Conservation (phyloP, 1,139 yeast genomes). For the Lodderomyces pseudojiufengensis region DNA sequence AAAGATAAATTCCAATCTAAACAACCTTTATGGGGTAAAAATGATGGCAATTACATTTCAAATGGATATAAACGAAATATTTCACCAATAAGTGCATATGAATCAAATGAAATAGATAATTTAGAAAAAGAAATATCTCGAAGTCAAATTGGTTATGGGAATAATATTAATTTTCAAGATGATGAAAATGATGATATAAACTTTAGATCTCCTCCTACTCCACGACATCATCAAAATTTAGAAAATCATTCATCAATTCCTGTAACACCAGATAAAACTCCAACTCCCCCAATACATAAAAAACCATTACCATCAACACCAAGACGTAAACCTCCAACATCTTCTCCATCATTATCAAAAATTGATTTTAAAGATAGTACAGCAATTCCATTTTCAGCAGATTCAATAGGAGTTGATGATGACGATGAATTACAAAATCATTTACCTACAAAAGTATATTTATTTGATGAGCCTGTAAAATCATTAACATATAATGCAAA, state of each 20-base stretch:
- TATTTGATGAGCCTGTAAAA: constrained; percentile 33
- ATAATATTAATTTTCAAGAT: not conserved
- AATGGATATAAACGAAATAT: constrained; percentile 8
- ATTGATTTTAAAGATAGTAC: constrained; percentile 16
- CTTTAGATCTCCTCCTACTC: constrained; percentile 3
- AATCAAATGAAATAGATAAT: constrained; percentile 18
- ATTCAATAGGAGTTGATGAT: constrained; percentile 37
- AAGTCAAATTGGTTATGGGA: constrained; percentile 1
- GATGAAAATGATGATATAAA: constrained; percentile 1
- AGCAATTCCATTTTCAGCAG: constrained; percentile 44
- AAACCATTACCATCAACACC: constrained; percentile 15
- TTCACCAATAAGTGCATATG: constrained; percentile 14
- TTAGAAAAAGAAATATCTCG: constrained; percentile 18
- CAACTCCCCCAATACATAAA: constrained; percentile 13
- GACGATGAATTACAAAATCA: constrained; percentile 12
- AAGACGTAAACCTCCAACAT: constrained; percentile 6
- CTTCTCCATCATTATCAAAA: constrained; percentile 17
- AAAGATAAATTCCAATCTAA: constrained; percentile 32
- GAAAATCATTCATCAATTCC: not conserved
- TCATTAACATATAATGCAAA: constrained; percentile 23
- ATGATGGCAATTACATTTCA: constrained; percentile 3
- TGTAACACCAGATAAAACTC: constrained; percentile 3
- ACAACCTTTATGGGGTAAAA: constrained; percentile 30
- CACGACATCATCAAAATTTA: constrained; percentile 3
- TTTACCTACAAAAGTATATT: constrained; percentile 36